Evolutionary conservation across 164 flowering plant genomes (phyloP).

Genomic region (Malania oleifera): DNA sequence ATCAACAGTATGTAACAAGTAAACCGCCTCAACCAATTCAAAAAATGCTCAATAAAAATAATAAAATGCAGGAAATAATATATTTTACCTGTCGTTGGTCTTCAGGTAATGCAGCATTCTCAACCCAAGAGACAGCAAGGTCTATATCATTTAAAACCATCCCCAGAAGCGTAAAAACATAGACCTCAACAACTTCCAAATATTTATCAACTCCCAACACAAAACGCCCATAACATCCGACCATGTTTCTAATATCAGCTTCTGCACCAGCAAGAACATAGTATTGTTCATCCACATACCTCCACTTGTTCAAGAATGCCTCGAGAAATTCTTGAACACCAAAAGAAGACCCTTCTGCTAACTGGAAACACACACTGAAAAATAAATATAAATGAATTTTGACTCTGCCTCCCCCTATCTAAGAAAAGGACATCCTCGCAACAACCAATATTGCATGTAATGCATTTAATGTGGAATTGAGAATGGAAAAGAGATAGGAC

Average conservation of each 20-base stretch:
- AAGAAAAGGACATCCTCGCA: too few relatives aligned
- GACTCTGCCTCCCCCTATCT: too few relatives aligned
- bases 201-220: conserved; percentile 45
- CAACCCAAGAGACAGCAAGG: conserved; percentile 66
- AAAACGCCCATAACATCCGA: conserved; percentile 18
- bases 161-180: conserved; percentile 51
- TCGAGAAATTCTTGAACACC: conserved; percentile 53
- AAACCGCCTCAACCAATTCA: neutral
- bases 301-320: conserved; percentile 71
- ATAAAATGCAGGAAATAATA: neutral
- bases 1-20: too few relatives aligned
- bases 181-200: conserved; percentile 67
- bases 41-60: neutral
- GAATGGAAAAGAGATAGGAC: too few relatives aligned
- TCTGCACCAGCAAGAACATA: conserved; percentile 27
- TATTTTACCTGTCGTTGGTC: conserved; percentile 56
- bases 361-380: conserved; percentile 60
- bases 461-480: too few relatives aligned
- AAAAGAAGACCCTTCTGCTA: conserved; percentile 43
- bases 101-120: conserved; percentile 68
- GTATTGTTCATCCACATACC: conserved; percentile 32
- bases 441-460: too few relatives aligned
- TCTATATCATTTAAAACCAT: conserved; percentile 34
- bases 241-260: conserved; percentile 8
- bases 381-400: too few relatives aligned